These are phyloP conservation scores for Microcera coccophila DNA, from an alignment of 2,329 filamentous ascomycete species.

Conservation along the genomic window DNA sequence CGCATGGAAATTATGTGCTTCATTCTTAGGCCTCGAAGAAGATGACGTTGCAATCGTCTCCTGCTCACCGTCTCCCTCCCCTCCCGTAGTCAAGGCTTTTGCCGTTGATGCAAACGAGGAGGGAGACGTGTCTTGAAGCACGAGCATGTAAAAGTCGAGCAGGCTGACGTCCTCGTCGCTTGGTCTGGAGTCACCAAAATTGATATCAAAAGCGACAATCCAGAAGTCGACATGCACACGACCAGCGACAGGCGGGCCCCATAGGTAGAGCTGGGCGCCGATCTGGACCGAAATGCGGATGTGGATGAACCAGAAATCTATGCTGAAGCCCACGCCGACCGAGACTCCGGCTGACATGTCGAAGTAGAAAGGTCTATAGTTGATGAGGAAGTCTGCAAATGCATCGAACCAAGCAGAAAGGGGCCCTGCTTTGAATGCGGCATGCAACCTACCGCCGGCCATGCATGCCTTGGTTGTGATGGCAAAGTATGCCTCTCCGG, in stretches of 20 bases:
- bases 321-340: slow-evolving; percentile 25
- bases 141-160: neutral
- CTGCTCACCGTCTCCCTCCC: neutral
- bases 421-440: slow-evolving; percentile 27
- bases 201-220: slow-evolving; percentile 24
- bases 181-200: slow-evolving; percentile 13
- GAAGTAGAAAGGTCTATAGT: slow-evolving; percentile 12
- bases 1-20: neutral
- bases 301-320: slow-evolving; percentile 27
- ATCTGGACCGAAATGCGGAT: slow-evolving; percentile 19
- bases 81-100: neutral
- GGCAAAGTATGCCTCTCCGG: slow-evolving; percentile 43
- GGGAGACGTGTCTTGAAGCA: neutral
- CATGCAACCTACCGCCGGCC: slow-evolving; percentile 37
- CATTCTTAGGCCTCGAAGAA: neutral
- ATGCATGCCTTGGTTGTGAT: slow-evolving; percentile 43
- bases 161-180: neutral
- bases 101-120: neutral
- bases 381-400: slow-evolving; percentile 38
- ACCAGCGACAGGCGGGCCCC: slow-evolving; percentile 20
- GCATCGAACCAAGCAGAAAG: slow-evolving; percentile 39
- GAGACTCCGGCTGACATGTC: slow-evolving; percentile 18
- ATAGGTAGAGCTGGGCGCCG: slow-evolving; percentile 12
- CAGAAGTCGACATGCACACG: slow-evolving; percentile 24
- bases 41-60: neutral